Conservation (phyloP, 2,329 filamentous ascomycete genomes). For the Bipolaris bicolor region DNA sequence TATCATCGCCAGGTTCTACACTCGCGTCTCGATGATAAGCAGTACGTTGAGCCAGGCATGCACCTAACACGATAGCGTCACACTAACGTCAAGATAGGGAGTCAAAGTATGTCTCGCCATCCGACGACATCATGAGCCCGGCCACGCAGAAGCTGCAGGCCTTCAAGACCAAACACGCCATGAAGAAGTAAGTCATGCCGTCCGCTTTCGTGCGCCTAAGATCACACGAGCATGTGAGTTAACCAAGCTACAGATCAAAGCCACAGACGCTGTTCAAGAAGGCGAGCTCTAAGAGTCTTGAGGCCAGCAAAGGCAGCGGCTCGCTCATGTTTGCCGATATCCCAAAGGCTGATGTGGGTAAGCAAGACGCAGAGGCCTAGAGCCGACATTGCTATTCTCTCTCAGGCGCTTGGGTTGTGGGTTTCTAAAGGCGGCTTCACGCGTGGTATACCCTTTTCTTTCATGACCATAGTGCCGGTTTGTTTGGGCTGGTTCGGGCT, state of each 20-base stretch:
- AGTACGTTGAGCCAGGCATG: slow-evolving; percentile 57
- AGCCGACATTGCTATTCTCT: neutral
- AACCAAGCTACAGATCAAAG: slow-evolving; percentile 40
- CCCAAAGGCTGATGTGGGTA: slow-evolving; percentile 31
- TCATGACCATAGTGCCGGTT: slow-evolving; percentile 1
- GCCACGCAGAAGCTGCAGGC: slow-evolving; percentile 82
- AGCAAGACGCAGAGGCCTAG: slow-evolving; percentile 9
- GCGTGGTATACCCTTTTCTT: slow-evolving; percentile 7
- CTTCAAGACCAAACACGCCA: slow-evolving; percentile 78
- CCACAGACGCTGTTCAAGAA: slow-evolving; percentile 52
- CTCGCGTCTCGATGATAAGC: slow-evolving; percentile 70
- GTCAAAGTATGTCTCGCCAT: slow-evolving; percentile 76
- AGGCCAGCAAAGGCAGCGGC: slow-evolving; percentile 41
- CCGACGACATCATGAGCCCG: slow-evolving; percentile 88
- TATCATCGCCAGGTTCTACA: slow-evolving; percentile 78
- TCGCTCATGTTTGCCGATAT: slow-evolving; percentile 48
- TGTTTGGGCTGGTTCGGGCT: neutral
- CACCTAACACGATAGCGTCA: neutral
- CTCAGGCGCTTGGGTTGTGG: neutral
- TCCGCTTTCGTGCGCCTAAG: neutral
- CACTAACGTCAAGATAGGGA: slow-evolving; percentile 46
- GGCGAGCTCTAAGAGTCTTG: slow-evolving; percentile 50
- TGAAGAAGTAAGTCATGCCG: slow-evolving; percentile 64
- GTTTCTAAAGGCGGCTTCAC: neutral
- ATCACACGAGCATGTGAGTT: slow-evolving; percentile 9